Conservation (phyloP, 2,329 filamentous ascomycete genomes). For the Colletotrichum filicis region DNA sequence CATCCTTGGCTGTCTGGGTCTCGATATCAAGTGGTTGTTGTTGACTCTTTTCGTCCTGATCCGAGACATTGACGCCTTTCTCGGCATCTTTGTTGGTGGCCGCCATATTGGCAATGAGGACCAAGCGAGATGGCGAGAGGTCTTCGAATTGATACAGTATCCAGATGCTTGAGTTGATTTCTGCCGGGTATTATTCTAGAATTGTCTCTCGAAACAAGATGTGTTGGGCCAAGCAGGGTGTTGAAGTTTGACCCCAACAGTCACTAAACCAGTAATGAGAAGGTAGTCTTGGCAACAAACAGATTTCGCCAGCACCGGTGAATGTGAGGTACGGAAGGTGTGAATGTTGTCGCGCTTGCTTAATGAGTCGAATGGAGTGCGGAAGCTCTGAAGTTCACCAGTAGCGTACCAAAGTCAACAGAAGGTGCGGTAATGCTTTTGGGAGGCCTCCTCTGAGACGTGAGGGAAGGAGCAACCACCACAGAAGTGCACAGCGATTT, state of each 20-base stretch:
- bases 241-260: neutral
- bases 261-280: neutral
- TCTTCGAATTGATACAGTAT: neutral
- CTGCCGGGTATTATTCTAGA: neutral
- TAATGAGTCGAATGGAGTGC: neutral
- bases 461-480: neutral
- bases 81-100: constrained; percentile 16
- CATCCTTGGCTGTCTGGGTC: constrained; percentile 5
- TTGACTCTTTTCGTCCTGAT: neutral
- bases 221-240: neutral
- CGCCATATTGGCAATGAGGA: constrained; percentile 6
- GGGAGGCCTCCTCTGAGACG: neutral
- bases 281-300: neutral
- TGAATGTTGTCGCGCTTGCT: neutral
- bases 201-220: neutral
- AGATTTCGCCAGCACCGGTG: neutral
- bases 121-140: no score
- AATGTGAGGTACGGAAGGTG: neutral
- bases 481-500: neutral
- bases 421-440: neutral
- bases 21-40: constrained; percentile 11
- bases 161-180: neutral
- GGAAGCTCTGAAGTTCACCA: neutral
- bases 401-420: neutral
- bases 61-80: constrained; percentile 15